These are phyloP conservation scores for Carallia pectinifolia DNA, from an alignment of 345 rosid species.

Conservation along the genomic window DNA sequence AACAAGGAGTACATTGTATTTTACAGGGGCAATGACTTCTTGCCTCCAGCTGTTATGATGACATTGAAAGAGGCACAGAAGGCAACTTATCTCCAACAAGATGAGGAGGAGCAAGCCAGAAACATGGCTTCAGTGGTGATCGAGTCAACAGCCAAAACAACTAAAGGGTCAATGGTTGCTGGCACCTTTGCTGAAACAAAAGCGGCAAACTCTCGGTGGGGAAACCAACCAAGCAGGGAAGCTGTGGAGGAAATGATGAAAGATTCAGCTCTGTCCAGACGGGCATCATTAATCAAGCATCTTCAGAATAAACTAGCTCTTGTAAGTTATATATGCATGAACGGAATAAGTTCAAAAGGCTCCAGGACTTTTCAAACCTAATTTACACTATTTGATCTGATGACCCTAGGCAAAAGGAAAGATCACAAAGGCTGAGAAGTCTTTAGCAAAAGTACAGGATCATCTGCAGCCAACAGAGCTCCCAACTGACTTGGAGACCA, in stretches of 20 bases:
- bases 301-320: slow-evolving; percentile 62
- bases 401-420: slow-evolving; percentile 60
- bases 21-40: slow-evolving; percentile 91
- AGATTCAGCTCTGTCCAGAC: slow-evolving; percentile 49
- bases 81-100: slow-evolving; percentile 47
- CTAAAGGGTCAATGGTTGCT: slow-evolving; percentile 51
- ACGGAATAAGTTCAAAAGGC: not conserved
- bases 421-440: slow-evolving; percentile 59
- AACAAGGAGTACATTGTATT: slow-evolving; percentile 90
- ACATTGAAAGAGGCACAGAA: slow-evolving; percentile 61
- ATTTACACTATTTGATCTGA: not conserved
- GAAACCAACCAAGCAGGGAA: slow-evolving; percentile 46
- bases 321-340: slow-evolving; percentile 45
- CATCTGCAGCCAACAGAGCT: slow-evolving; percentile 71
- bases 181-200: slow-evolving; percentile 88
- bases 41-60: slow-evolving; percentile 62
- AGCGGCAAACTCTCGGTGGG: slow-evolving; percentile 85
- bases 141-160: slow-evolving; percentile 34
- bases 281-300: slow-evolving; percentile 51
- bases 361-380: not conserved
- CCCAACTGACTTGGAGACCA: slow-evolving; percentile 75
- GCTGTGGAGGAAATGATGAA: slow-evolving; percentile 65
- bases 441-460: slow-evolving; percentile 66
- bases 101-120: slow-evolving; percentile 79
- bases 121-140: slow-evolving; percentile 39